phyloP scores from a whole-genome alignment of 1,284 basidiomycete genomes.

The Hypsizygus ulmarius region DNA sequence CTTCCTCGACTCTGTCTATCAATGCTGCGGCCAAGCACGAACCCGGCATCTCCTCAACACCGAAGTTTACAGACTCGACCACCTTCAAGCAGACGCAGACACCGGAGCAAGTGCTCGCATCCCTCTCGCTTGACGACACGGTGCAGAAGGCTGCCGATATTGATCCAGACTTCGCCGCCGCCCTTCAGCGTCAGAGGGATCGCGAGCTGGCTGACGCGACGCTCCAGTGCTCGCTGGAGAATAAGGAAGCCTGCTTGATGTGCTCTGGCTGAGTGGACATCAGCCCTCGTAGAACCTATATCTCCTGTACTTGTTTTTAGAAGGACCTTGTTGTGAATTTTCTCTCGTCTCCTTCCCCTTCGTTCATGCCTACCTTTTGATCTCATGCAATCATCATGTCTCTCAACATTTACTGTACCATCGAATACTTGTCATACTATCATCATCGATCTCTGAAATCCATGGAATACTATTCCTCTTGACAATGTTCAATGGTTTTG shows the following conservation, averaged over 20 bases:
- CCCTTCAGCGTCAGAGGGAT: slow-evolving; percentile 68
- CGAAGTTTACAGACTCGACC: slow-evolving; percentile 12
- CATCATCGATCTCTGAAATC: background rate
- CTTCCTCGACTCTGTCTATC: slow-evolving; percentile 16
- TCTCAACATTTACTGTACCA: slow-evolving; percentile 4
- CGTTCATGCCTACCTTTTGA: too few relatives aligned
- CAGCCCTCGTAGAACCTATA: too few relatives aligned
- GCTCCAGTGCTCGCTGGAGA: slow-evolving; percentile 82
- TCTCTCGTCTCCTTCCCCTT: too few relatives aligned
- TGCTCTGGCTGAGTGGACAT: slow-evolving; percentile 61
- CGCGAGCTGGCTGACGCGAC: slow-evolving; percentile 82
- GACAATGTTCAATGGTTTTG: background rate
- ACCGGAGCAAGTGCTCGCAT: slow-evolving; percentile 22
- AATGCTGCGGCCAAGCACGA: slow-evolving; percentile 19
- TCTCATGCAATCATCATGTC: slow-evolving; percentile 1
- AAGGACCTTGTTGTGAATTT: too few relatives aligned
- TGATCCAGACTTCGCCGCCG: slow-evolving; percentile 83
- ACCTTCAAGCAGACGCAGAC: slow-evolving; percentile 12
- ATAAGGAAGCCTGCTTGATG: slow-evolving; percentile 87
- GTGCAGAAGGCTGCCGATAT: slow-evolving; percentile 52
- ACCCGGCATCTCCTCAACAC: slow-evolving; percentile 15
- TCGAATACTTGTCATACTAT: slow-evolving; percentile 5
- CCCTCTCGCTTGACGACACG: slow-evolving; percentile 41
- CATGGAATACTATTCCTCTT: background rate
- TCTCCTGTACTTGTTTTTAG: too few relatives aligned